phyloP scores from a whole-genome alignment of 352 stramenopile species.

The Salisapilia sapeloensis region DNA sequence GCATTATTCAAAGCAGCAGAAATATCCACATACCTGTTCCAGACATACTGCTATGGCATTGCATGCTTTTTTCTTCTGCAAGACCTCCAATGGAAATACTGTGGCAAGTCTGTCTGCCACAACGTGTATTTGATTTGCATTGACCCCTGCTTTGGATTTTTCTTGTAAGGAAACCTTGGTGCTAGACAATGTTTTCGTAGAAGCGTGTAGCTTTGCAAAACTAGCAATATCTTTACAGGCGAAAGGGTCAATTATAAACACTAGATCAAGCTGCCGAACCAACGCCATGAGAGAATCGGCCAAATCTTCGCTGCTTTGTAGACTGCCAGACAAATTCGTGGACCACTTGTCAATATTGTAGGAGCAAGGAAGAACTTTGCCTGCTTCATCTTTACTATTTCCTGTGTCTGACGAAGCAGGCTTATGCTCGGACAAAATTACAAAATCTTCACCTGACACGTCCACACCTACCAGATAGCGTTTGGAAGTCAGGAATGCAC shows the following conservation, averaged over 20 bases:
- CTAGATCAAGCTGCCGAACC: slow-evolving; percentile 31
- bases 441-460: slow-evolving; percentile 42
- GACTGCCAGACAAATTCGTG: slow-evolving; percentile 12
- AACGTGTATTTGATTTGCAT: slow-evolving; percentile 17
- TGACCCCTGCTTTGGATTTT: background rate
- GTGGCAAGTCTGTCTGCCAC: slow-evolving; percentile 18
- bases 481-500: slow-evolving; percentile 13
- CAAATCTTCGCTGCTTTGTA: slow-evolving; percentile 49
- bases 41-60: slow-evolving; percentile 42
- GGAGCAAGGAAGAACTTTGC: slow-evolving; percentile 7
- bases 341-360: slow-evolving; percentile 67
- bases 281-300: slow-evolving; percentile 30
- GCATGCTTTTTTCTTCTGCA: slow-evolving; percentile 34
- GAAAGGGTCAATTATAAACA: slow-evolving; percentile 43
- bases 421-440: slow-evolving; percentile 2
- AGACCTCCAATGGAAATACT: slow-evolving; percentile 12
- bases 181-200: slow-evolving; percentile 3
- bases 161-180: slow-evolving; percentile 7
- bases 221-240: slow-evolving; percentile 27
- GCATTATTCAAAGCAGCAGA: background rate
- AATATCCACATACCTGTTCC: slow-evolving; percentile 8
- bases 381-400: slow-evolving; percentile 1
- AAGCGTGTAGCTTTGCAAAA: slow-evolving; percentile 16
- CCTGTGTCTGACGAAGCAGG: background rate
- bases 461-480: slow-evolving; percentile 39